These are phyloP conservation scores for Erythrophleum ivorense DNA, from an alignment of 331 rosid genomes.

Conservation along the genomic window DNA sequence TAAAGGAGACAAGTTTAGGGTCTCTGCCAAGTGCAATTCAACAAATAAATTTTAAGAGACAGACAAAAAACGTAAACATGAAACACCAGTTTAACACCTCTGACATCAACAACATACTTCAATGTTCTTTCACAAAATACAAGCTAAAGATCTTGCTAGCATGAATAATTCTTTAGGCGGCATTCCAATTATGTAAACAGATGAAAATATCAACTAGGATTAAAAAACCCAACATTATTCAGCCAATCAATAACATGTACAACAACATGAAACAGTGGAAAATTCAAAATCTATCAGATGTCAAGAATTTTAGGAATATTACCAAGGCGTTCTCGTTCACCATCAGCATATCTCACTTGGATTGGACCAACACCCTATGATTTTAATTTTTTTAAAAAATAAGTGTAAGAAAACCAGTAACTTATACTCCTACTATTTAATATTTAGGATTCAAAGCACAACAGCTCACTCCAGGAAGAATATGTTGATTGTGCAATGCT, in stretches of 20 bases:
- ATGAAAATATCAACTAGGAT: neutral
- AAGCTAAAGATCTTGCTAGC: slow-evolving; percentile 22
- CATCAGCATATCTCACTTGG: slow-evolving; percentile 99
- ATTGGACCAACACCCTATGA: slow-evolving; percentile 84
- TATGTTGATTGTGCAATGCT: slow-evolving; percentile 92
- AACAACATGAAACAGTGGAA: slow-evolving; percentile 22
- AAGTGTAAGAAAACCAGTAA: slow-evolving; percentile 40
- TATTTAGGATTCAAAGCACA: slow-evolving; percentile 39
- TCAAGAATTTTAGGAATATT: slow-evolving; percentile 35
- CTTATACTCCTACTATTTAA: slow-evolving; percentile 20
- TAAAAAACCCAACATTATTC: slow-evolving; percentile 10
- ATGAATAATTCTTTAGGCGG: neutral
- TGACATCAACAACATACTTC: neutral
- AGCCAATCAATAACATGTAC: neutral
- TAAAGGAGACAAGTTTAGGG: neutral
- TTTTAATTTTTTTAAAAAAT: slow-evolving; percentile 33
- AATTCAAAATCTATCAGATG: slow-evolving; percentile 24
- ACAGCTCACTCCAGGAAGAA: slow-evolving; percentile 93
- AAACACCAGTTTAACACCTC: neutral
- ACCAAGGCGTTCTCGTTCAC: slow-evolving; percentile 99
- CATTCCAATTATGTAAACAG: slow-evolving; percentile 21
- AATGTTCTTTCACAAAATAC: neutral
- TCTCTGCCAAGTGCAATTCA: neutral
- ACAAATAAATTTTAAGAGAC: slow-evolving; percentile 11
- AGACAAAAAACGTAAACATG: neutral